These are phyloP conservation scores for Kandelia obovata DNA, from an alignment of 345 rosid genomes.

Conservation along the genomic window DNA sequence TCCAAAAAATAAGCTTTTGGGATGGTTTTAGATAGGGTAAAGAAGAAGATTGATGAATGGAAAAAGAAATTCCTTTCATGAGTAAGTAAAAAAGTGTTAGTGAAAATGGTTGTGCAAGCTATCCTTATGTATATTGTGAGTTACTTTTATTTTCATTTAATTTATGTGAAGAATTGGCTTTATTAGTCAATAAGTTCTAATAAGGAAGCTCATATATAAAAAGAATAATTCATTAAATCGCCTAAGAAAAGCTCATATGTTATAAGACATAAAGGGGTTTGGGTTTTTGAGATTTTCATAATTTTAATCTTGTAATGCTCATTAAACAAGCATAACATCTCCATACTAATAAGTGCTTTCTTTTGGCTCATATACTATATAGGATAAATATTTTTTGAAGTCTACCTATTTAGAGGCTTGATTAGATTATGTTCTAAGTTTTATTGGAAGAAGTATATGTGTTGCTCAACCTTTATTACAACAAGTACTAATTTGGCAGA, in stretches of 20 bases:
- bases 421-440: no score
- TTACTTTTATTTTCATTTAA: neutral
- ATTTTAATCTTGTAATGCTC: neutral
- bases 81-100: neutral
- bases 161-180: neutral
- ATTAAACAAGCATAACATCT: neutral
- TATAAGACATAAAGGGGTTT: neutral
- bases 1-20: no score
- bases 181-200: neutral
- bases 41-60: no score
- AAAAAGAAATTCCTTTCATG: neutral
- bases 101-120: neutral
- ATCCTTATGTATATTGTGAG: neutral
- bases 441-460: no score
- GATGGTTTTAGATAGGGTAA: no score
- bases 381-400: neutral
- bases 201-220: neutral
- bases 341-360: neutral
- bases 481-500: no score
- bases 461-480: no score
- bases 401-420: no score
- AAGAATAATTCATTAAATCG: neutral
- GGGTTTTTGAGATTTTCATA: neutral
- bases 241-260: neutral
- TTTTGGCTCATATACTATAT: accelerated